Percentiles rank a stretch among this genome's conserved stretches.
These are phyloP conservation scores for Isabelozyma gotoi DNA, from an alignment of 805 yeast genomes.

Conservation along the genomic window DNA sequence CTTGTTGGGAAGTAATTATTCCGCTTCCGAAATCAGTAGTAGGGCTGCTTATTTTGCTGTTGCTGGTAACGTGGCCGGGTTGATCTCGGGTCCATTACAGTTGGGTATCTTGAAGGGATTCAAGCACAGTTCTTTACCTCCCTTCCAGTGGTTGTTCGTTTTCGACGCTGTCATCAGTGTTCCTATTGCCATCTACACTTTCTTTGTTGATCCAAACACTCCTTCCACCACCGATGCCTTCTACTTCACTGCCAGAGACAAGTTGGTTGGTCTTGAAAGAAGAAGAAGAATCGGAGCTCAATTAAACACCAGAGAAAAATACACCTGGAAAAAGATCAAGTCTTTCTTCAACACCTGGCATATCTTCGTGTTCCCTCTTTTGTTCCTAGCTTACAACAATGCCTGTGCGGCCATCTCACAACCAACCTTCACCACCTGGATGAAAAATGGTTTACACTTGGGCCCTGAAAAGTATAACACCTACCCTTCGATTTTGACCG, in stretches of 20 bases:
- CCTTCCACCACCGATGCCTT: constrained; percentile 45
- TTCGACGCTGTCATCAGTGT: constrained; percentile 40
- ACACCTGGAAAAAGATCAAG: constrained; percentile 12
- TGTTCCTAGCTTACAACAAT: constrained; percentile 40
- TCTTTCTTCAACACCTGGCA: constrained; percentile 19
- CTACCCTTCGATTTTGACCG: constrained; percentile 40
- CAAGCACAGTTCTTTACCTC: constrained; percentile 14
- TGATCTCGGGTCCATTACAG: constrained; percentile 39
- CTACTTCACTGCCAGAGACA: constrained; percentile 43
- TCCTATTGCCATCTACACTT: constrained; percentile 41
- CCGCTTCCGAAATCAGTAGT: constrained; percentile 32
- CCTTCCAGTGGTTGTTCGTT: constrained; percentile 49
- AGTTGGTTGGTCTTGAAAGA: constrained; percentile 20
- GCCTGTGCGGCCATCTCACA: constrained; percentile 30
- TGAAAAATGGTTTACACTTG: constrained; percentile 32
- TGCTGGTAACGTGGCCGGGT: constrained; percentile 32
- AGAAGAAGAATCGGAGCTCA: constrained; percentile 21
- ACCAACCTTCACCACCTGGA: constrained; percentile 49
- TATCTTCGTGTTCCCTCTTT: constrained; percentile 18
- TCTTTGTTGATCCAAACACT: constrained; percentile 46
- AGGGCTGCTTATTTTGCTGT: constrained; percentile 34
- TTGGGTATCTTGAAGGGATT: constrained; percentile 15
- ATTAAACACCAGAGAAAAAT: constrained; percentile 11
- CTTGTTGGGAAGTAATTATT: constrained; percentile 32
- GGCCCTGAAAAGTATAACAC: constrained; percentile 35